These are phyloP conservation scores for Somion occarium DNA, from an alignment of 1,284 basidiomycete species.

Conservation along the genomic window DNA sequence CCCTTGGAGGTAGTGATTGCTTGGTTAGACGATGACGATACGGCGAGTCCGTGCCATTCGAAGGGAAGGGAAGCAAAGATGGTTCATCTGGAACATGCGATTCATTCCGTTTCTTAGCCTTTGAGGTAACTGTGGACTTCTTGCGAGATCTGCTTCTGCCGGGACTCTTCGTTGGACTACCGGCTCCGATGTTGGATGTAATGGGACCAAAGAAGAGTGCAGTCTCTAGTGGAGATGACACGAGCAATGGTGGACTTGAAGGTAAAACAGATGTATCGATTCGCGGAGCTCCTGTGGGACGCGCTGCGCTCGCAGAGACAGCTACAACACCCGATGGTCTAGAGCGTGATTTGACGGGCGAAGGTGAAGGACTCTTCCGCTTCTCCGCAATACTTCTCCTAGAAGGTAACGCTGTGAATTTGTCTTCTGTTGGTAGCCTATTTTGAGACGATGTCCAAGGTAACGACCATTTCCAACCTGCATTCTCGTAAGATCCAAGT, in stretches of 20 bases:
- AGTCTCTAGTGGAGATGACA: slow-evolving; percentile 30
- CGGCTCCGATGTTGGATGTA: background rate
- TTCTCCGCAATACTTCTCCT: slow-evolving; percentile 19
- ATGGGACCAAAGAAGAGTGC: slow-evolving; percentile 28
- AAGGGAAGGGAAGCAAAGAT: slow-evolving; percentile 24
- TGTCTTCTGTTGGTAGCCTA: slow-evolving; percentile 16
- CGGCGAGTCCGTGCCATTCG: slow-evolving; percentile 16
- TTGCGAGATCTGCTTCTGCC: background rate
- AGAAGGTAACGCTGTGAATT: slow-evolving; percentile 26
- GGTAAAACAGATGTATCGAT: slow-evolving; percentile 28
- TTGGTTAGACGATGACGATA: slow-evolving; percentile 22
- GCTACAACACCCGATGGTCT: background rate
- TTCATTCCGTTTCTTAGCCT: slow-evolving; percentile 13
- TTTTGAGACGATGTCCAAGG: slow-evolving; percentile 21
- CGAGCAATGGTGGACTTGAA: slow-evolving; percentile 28
- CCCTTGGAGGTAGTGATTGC: slow-evolving; percentile 3
- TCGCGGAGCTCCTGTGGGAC: slow-evolving; percentile 6
- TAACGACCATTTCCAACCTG: slow-evolving; percentile 6
- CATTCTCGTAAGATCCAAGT: background rate
- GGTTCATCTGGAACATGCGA: slow-evolving; percentile 19
- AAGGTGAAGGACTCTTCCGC: slow-evolving; percentile 12
- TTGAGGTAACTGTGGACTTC: background rate
- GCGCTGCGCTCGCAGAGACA: background rate
- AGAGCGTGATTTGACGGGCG: background rate
- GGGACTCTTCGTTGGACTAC: background rate